phyloP scores from a whole-genome alignment of 2,329 filamentous ascomycete genomes.

The Colletotrichum acutatum region DNA sequence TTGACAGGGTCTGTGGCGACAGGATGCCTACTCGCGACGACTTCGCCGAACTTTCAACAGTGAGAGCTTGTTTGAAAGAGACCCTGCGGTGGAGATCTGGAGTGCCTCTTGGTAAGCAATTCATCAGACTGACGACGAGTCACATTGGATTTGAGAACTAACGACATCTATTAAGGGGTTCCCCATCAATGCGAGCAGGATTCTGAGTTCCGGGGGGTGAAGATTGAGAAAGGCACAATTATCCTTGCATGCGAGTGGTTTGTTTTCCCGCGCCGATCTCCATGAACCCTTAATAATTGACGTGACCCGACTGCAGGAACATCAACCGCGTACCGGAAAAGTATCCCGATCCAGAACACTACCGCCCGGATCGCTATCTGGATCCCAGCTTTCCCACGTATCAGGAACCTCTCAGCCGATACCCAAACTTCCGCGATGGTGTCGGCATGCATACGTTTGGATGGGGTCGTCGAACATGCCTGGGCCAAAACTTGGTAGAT shows the following conservation, averaged over 20 bases:
- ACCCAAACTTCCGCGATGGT: constrained; percentile 70
- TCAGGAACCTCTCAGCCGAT: constrained; percentile 71
- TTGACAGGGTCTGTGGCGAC: constrained; percentile 66
- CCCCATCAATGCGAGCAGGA: constrained; percentile 61
- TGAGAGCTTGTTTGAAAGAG: constrained; percentile 68
- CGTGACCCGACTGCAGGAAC: constrained; percentile 48
- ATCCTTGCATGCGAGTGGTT: constrained; percentile 63
- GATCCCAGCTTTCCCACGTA: constrained; percentile 72
- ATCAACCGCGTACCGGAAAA: constrained; percentile 67
- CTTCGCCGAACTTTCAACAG: constrained; percentile 60
- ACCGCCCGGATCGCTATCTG: constrained; percentile 71
- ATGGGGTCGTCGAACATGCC: constrained; percentile 71
- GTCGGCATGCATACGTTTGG: constrained; percentile 72
- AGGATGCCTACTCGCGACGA: constrained; percentile 63
- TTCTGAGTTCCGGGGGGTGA: constrained; percentile 58
- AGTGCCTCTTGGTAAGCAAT: constrained; percentile 58
- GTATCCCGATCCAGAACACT: constrained; percentile 73
- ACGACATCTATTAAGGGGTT: constrained; percentile 47
- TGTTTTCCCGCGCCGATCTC: constrained; percentile 25
- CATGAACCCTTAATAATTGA: background rate
- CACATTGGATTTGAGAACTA: background rate
- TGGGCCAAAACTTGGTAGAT: constrained; percentile 71
- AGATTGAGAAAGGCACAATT: constrained; percentile 60
- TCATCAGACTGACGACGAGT: background rate
- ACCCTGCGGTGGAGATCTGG: constrained; percentile 68